These are phyloP conservation scores for Candida pseudocylindracea DNA, from an alignment of 1,139 yeast genomes.

Conservation along the genomic window DNA sequence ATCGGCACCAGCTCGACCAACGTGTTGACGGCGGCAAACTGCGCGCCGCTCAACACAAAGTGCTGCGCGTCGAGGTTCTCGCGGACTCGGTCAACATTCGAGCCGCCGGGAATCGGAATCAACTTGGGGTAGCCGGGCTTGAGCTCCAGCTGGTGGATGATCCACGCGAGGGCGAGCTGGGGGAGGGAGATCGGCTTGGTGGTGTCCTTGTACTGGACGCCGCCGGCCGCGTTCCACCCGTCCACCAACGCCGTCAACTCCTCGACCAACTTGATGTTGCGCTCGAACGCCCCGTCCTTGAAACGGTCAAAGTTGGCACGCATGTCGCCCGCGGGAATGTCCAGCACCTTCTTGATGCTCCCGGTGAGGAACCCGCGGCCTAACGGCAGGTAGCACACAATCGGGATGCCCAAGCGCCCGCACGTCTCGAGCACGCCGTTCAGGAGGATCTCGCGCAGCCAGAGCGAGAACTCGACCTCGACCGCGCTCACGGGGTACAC, in stretches of 20 bases:
- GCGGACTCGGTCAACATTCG: too few relatives aligned
- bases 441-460: slow-evolving; percentile 30
- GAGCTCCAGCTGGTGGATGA: too few relatives aligned
- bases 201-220: too few relatives aligned
- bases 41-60: too few relatives aligned
- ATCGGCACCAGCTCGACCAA: too few relatives aligned
- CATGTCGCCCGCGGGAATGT: slow-evolving; percentile 30
- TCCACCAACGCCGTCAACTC: slow-evolving; percentile 4
- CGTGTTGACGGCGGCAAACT: too few relatives aligned
- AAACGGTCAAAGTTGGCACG: slow-evolving; percentile 35
- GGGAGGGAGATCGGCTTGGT: too few relatives aligned
- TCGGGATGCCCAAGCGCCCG: slow-evolving; percentile 24
- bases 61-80: too few relatives aligned
- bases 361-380: slow-evolving; percentile 56
- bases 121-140: too few relatives aligned
- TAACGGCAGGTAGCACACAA: slow-evolving; percentile 65
- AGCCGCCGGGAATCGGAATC: too few relatives aligned
- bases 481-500: slow-evolving; percentile 35
- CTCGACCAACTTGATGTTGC: slow-evolving; percentile 25
- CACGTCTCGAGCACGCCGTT: slow-evolving; percentile 43
- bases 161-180: too few relatives aligned
- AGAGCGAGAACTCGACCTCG: slow-evolving; percentile 56
- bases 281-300: slow-evolving; percentile 25
- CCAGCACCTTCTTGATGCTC: slow-evolving; percentile 7
- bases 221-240: too few relatives aligned